These are phyloP conservation scores for Fraxinus xanthoxyloides DNA, from an alignment of 305 asterid genomes.

Conservation along the genomic window DNA sequence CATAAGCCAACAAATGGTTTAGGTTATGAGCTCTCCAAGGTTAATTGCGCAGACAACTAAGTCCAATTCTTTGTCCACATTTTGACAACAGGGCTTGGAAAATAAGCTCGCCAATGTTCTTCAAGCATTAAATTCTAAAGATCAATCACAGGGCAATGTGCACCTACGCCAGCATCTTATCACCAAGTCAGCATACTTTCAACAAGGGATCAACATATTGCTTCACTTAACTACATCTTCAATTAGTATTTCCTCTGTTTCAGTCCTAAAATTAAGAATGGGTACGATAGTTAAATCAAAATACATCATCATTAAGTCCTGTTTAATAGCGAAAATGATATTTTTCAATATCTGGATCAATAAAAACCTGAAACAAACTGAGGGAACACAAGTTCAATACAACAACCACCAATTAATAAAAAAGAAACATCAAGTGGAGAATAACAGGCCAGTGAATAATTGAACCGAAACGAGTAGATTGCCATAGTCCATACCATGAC, in stretches of 20 bases:
- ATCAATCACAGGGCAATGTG: neutral
- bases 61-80: neutral
- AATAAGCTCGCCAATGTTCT: neutral
- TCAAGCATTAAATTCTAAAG: neutral
- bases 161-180: neutral
- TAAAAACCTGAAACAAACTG: neutral
- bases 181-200: neutral
- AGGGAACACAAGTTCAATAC: slow-evolving; percentile 1
- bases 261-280: neutral
- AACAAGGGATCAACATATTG: neutral
- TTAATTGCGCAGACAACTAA: neutral
- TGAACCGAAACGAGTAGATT: neutral
- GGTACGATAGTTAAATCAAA: neutral
- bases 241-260: neutral
- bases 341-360: neutral
- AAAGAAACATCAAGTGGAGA: slow-evolving; percentile 1
- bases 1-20: neutral
- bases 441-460: neutral
- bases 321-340: neutral
- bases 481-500: slow-evolving; percentile 64
- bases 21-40: neutral
- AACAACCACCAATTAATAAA: neutral
- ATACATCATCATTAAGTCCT: neutral
- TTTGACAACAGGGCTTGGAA: neutral
- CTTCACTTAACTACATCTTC: neutral